Evolutionary conservation across 179 eudicot species (phyloP).

Genomic region (Carnegiea gigantea): DNA sequence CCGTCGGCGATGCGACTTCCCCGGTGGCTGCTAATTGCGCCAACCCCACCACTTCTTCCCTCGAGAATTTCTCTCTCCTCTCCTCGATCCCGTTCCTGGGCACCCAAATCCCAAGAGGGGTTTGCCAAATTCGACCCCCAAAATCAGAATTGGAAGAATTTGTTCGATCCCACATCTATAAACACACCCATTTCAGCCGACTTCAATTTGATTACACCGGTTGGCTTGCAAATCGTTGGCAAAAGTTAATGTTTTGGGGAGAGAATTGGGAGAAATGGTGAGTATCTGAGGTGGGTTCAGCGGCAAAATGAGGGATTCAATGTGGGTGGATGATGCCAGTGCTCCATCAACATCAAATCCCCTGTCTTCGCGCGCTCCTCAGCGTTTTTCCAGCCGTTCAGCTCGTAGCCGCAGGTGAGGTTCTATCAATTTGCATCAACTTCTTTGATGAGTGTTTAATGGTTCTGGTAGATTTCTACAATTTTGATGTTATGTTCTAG

Average conservation of each 20-base stretch:
- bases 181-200: background rate
- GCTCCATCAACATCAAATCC: constrained; percentile 41
- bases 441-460: background rate
- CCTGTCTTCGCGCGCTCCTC: constrained; percentile 16
- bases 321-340: constrained; percentile 47
- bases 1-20: constrained; percentile 19
- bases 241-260: background rate
- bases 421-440: background rate
- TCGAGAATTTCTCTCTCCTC: constrained; percentile 10
- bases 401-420: constrained; percentile 28
- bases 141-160: background rate
- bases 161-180: background rate
- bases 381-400: constrained; percentile 6
- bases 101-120: background rate
- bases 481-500: background rate
- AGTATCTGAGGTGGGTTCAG: constrained; percentile 27
- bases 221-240: background rate
- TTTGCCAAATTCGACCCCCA: background rate
- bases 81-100: background rate
- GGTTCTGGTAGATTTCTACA: background rate
- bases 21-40: constrained; percentile 29
- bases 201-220: background rate
- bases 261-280: constrained; percentile 17
- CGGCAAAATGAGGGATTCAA: constrained; percentile 42
- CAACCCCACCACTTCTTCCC: constrained; percentile 24